These are phyloP conservation scores for Neonectria hederae DNA, from an alignment of 2,329 filamentous ascomycete genomes.

Conservation along the genomic window DNA sequence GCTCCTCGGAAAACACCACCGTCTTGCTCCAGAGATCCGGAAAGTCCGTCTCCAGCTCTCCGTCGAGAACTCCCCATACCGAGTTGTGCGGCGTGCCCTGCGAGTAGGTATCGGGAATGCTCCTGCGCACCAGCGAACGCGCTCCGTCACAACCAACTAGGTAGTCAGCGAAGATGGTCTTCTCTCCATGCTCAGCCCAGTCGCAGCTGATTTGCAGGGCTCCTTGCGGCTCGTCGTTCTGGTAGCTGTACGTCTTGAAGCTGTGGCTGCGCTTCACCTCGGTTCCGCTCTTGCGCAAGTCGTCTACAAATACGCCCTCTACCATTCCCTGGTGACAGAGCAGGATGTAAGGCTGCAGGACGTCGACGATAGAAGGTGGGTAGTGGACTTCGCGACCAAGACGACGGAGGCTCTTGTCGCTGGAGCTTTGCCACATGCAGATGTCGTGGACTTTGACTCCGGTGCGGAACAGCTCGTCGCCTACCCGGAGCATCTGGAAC, in stretches of 20 bases:
- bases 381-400: slow-evolving; percentile 74
- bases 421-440: slow-evolving; percentile 71
- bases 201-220: slow-evolving; percentile 57
- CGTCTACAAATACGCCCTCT: slow-evolving; percentile 73
- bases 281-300: slow-evolving; percentile 69
- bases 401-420: slow-evolving; percentile 61
- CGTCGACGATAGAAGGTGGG: slow-evolving; percentile 62
- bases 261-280: slow-evolving; percentile 69
- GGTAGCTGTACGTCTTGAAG: slow-evolving; percentile 64
- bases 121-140: slow-evolving; percentile 72
- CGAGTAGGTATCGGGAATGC: slow-evolving; percentile 64
- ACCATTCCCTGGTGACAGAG: slow-evolving; percentile 78
- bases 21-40: slow-evolving; percentile 80
- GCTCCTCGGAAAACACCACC: slow-evolving; percentile 70
- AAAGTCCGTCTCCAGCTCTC: slow-evolving; percentile 74
- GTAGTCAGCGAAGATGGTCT: slow-evolving; percentile 65
- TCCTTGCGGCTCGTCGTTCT: slow-evolving; percentile 43
- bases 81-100: slow-evolving; percentile 62
- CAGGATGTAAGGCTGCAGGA: slow-evolving; percentile 64
- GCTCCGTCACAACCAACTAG: slow-evolving; percentile 78
- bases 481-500: slow-evolving; percentile 74
- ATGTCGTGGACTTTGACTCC: slow-evolving; percentile 78
- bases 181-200: slow-evolving; percentile 58
- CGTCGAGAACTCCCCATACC: slow-evolving; percentile 76
- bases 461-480: slow-evolving; percentile 70